Evolutionary conservation across 2,329 filamentous ascomycete species (phyloP), one percentile per base, ranked within the genome.

Genomic region (Ophiostoma fasciatum): DNA sequence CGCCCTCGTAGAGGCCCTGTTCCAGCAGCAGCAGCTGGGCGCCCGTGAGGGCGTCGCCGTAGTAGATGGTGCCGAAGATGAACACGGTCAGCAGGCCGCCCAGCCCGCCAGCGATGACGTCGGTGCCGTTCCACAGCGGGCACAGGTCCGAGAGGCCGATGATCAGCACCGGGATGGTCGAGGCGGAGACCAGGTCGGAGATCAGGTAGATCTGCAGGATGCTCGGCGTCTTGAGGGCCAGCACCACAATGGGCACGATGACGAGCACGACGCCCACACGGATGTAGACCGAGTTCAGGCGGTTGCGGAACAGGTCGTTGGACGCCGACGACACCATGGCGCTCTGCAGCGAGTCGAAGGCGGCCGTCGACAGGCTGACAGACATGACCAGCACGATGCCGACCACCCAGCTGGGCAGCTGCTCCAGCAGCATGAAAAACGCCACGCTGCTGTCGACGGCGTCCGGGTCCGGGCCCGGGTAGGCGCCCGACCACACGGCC

Each of bases 271-370:
- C 81, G 28, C 64, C 64, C 14, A 51, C 64, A 31, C 82, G 77
- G 46, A 88, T 78, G 54, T 64, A 70, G 72, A 80, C 82, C 45
- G 87, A 71, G 49, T 75, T 77, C 38, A 90, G 71, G 41, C 69
- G 72, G 64, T 90, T 90, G 48, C 82, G 75, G 67, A 88, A 88
- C 12, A 90, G 58, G 51, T 90, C 82, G 60, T 88, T 88, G 45
- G 78, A 84, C 12, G 77, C 79, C 0, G 79, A 81, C n/a, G 78
- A 83, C 7, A 42, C 78, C 77, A 90, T 85, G 46, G 82, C 79
- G 2, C 76, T 80, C 57, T 88, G 83, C 26, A 88, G 64, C 42
- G 71, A 79, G 61, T 90, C 82, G 44, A 90, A 88, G 0, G 82
- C 74, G 1, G 82, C 77, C 3, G 78, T 83, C 49, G 74, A 81